Evolutionary conservation across 2,329 filamentous ascomycete species (phyloP).

Genomic region (Xylariaceae sp.): DNA sequence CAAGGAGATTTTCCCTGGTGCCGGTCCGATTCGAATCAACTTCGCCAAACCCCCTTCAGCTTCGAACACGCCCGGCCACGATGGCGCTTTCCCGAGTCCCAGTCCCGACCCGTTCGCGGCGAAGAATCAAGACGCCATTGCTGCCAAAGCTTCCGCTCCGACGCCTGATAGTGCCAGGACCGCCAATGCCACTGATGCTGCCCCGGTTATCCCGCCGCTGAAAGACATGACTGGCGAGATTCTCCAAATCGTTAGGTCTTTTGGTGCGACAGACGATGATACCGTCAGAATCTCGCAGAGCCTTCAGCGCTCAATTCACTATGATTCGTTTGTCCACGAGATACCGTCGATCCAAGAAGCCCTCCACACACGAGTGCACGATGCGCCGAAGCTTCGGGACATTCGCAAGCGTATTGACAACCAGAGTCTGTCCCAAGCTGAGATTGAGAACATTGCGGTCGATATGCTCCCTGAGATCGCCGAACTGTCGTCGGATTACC

Average conservation of each 20-base stretch:
- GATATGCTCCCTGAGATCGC: conserved; percentile 96
- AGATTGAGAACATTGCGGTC: conserved; percentile 86
- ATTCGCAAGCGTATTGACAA: conserved; percentile 98
- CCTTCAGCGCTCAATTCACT: conserved; percentile 71
- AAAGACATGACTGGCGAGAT: conserved; percentile 77
- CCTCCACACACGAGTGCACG: conserved; percentile 79
- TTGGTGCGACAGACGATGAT: conserved; percentile 79
- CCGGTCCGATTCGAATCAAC: conserved; percentile 89
- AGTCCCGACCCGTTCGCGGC: conserved; percentile 79
- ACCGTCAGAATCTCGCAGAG: conserved; percentile 61
- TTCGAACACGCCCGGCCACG: conserved; percentile 80
- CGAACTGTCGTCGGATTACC: conserved; percentile 88
- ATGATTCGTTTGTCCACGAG: conserved; percentile 65
- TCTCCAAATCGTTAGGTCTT: conserved; percentile 74
- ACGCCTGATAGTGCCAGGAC: conserved; percentile 20
- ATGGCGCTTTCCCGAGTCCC: conserved; percentile 80
- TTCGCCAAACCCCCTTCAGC: conserved; percentile 94
- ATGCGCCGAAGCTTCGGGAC: conserved; percentile 89
- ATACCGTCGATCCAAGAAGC: conserved; percentile 87
- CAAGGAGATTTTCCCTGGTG: conserved; percentile 96
- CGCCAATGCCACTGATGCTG: conserved; percentile 33
- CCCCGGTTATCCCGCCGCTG: conserved; percentile 64
- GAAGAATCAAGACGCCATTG: conserved; percentile 37
- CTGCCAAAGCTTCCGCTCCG: conserved; percentile 35
- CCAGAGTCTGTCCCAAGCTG: conserved; percentile 72